Percentiles rank a stretch among this genome's conserved stretches.
These are phyloP conservation scores for Dothidotthia symphoricarpi DNA, from an alignment of 2,329 filamentous ascomycete species.

Conservation along the genomic window DNA sequence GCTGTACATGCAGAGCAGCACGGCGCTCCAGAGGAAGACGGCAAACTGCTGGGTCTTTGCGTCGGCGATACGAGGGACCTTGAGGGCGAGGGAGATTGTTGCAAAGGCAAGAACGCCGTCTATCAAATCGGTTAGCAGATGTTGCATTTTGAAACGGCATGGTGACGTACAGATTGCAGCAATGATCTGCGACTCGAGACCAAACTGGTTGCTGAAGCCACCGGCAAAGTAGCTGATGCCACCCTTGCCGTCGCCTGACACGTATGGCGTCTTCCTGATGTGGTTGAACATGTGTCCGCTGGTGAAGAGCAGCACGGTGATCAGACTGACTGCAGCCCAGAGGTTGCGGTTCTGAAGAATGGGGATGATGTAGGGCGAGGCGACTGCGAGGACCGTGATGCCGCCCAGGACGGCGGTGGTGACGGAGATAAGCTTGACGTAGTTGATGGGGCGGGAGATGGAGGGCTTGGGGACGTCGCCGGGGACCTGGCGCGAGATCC, in stretches of 20 bases:
- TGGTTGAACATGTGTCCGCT: conserved; percentile 99
- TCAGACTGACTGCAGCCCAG: conserved; percentile 87
- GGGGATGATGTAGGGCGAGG: conserved; percentile 76
- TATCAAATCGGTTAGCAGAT: conserved; percentile 27
- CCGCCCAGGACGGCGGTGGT: conserved; percentile 68
- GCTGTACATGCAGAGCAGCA: conserved; percentile 84
- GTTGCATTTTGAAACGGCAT: too few species aligned
- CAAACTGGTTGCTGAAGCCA: conserved; percentile 91
- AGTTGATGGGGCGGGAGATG: conserved; percentile 86
- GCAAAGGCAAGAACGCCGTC: conserved; percentile 83
- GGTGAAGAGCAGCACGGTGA: conserved; percentile 87
- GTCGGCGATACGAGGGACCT: conserved; percentile 85
- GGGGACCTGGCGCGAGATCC: conserved; percentile 77
- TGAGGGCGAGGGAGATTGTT: conserved; percentile 84
- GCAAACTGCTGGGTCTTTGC: conserved; percentile 74
- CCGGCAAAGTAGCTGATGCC: conserved; percentile 86
- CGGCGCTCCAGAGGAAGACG: conserved; percentile 73
- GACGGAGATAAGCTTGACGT: conserved; percentile 67
- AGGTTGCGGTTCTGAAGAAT: conserved; percentile 86
- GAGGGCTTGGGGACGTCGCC: conserved; percentile 65
- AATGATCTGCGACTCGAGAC: conserved; percentile 92
- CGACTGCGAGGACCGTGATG: conserved; percentile 66
- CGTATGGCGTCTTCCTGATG: conserved; percentile 93
- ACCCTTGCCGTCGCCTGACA: conserved; percentile 77
- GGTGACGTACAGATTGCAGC: conserved; percentile 72